phyloP scores from a whole-genome alignment of 148 eudicot species.

The Diospyros lotus region DNA sequence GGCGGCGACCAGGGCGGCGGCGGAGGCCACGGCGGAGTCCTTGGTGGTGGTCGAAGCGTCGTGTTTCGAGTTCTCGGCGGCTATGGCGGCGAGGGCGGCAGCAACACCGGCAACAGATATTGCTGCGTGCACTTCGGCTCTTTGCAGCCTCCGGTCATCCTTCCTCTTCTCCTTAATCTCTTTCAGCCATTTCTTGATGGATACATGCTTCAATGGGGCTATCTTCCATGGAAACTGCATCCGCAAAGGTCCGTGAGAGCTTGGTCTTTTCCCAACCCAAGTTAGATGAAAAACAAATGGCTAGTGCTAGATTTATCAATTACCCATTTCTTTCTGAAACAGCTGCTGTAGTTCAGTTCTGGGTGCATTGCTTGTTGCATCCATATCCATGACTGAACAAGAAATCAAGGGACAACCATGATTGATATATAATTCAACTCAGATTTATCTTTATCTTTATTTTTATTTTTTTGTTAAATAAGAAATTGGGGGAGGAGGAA shows the following conservation, averaged over 20 bases:
- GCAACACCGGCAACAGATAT: conserved; percentile 92
- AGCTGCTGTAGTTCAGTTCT: conserved; percentile 72
- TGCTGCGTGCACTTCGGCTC: conserved; percentile 96
- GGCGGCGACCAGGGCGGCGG: conserved; percentile 86
- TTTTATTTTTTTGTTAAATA: background rate
- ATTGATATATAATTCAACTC: background rate
- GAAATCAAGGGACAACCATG: background rate
- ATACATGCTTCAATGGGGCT: conserved; percentile 47
- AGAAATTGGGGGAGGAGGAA: too few species aligned
- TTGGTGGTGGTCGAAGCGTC: conserved; percentile 32
- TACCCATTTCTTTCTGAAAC: conserved; percentile 86
- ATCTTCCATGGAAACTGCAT: conserved; percentile 67
- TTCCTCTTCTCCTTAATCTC: conserved; percentile 79
- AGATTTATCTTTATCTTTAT: background rate
- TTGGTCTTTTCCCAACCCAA: background rate
- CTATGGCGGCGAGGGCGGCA: conserved; percentile 85
- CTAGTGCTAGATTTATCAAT: background rate
- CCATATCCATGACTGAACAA: conserved; percentile 92
- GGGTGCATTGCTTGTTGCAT: conserved; percentile 99
- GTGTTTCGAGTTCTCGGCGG: conserved; percentile 54
- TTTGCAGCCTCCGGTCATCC: conserved; percentile 74
- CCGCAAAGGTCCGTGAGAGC: too few species aligned
- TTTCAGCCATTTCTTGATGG: conserved; percentile 82
- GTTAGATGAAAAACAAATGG: background rate
- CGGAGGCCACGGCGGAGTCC: conserved; percentile 71